Evolutionary conservation across 2,329 filamentous ascomycete species (phyloP), one percentile per base, ranked within the genome.

Genomic region (Penicillium sp.): DNA sequence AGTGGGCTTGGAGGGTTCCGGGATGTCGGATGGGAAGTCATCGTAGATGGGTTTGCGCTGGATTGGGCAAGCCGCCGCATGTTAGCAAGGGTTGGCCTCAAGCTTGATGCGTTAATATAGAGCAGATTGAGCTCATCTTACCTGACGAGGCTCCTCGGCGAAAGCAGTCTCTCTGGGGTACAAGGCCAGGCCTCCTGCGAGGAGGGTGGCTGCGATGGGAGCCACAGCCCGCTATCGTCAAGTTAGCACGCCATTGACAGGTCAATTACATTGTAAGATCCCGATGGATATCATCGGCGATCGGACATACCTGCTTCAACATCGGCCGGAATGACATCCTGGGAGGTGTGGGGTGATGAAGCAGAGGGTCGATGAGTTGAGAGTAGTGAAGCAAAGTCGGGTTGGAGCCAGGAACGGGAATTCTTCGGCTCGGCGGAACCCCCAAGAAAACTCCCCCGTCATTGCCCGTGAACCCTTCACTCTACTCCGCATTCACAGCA

Each of bases 21-120:
- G 65, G 60, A 67, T 65, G 47, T 74, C 72, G 65, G 68, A 62
- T 47, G 73, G 67, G 62, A 70, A 70, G 65, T 76, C 74, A 64
- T 78, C 76, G 68, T 79, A 79, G 67, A 79, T 79, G 49, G 77
- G 74, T 73, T 79, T 79, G 66, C 72, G 69, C 74, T 76, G 63
- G 56, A 50, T 54, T 44, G 54, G 50, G 57, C 44, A 65, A 61
- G 56, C 36, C 56, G 55, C 58, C 61, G 51, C 56, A 58, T 60
- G 60, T 61, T 54, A 63, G 59, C 54, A 49, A 47, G 37, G 47
- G 52, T 6, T 44, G 14, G 18, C 13, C 16, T 33, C 19, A 33
- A 37, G 41, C 22, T 6, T 0, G 14, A n/a, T 14, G 10, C 39
- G 37, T 31, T 24, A 54, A 39, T 10, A 18, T 18, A 35, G 31